Evolutionary conservation across 495 filamentous ascomycete genomes (phyloP), one percentile per base, ranked within the genome.

Genomic region (Elaphomyces granulatus): DNA sequence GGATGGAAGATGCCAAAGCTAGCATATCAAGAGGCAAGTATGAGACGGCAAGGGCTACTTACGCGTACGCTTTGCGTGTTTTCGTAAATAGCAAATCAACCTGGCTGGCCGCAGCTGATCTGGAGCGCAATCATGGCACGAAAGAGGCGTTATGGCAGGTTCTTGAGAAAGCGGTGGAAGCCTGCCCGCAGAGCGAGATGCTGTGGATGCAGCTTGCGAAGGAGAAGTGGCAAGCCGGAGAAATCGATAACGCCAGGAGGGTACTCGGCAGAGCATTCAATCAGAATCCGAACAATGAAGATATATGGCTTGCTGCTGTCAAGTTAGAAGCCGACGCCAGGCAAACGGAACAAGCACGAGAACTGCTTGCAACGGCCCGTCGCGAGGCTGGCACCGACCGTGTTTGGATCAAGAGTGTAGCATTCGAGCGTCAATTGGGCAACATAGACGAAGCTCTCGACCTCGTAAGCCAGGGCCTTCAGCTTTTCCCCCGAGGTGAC

Each of bases 121-220:
- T 99, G 10, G 90, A 96, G 58, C 78, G 84, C 48, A 84, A 81
- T 41, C 85, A 96, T 49, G 90, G 87, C 26, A 83, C 71, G 20
- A 83, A 80, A 53, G 86, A 94, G 51, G 77, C 77, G 15, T 63
- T 94, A 9, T 83, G 79, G 73, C 72, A 79, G 38, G 71, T 94
- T 0, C 72, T 99, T 0, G 87, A 93, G 54, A 94, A 93, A 51
- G 86, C 87, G 4, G 84, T 93, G 16, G 87, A 94, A 50, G 85
- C 87, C 3, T 94, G 87, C 43, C 88, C 86, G 2, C 77, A 85
- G 41, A 78, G 74, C 47, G 90, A 94, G 53, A 74, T 80, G n/a
- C 69, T 96, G 32, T 99, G 90, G 90, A 77, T 96, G 68, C 83
- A 88, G 64, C 79, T 94, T 31, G 87, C 87, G 4, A 87, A 87